Evolutionary conservation across 331 rosid genomes (phyloP).

Genomic region (Spiraea crenata): DNA sequence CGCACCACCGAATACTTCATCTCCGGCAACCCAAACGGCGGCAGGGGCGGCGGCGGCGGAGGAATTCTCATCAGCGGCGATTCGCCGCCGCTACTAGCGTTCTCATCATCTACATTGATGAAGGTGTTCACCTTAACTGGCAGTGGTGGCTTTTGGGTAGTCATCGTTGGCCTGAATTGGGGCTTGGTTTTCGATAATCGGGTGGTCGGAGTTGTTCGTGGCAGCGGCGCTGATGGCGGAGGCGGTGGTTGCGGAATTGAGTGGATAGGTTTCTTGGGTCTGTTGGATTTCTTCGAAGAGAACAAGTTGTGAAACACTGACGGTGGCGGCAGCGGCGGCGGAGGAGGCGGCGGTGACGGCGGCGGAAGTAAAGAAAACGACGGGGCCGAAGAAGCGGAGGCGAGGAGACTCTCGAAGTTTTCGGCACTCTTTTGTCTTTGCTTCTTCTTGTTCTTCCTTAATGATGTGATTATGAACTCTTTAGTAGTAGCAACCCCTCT

Average conservation of each 20-base stretch:
- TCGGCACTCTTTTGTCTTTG: constrained; percentile 65
- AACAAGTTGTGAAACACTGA: constrained; percentile 51
- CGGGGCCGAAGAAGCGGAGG: constrained; percentile 19
- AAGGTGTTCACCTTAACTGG: constrained; percentile 29
- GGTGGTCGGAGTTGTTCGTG: background rate
- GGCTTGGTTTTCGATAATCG: constrained; percentile 33
- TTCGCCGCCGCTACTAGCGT: constrained; percentile 36
- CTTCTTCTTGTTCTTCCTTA: constrained; percentile 60
- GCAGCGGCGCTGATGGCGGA: constrained; percentile 11
- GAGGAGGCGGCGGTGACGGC: constrained; percentile 30
- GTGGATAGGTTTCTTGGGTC: constrained; percentile 33
- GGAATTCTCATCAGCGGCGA: constrained; percentile 63
- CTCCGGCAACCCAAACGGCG: constrained; percentile 58
- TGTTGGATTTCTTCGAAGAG: constrained; percentile 50
- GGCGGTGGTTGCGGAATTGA: constrained; percentile 19
- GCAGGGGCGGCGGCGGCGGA: constrained; percentile 77
- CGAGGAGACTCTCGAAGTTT: constrained; percentile 42
- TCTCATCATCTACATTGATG: constrained; percentile 30
- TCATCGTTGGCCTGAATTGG: constrained; percentile 22
- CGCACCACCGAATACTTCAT: constrained; percentile 49
- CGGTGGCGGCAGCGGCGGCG: constrained; percentile 49
- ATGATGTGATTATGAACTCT: constrained; percentile 45
- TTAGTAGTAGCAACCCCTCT: constrained; percentile 49
- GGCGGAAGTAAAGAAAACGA: constrained; percentile 25
- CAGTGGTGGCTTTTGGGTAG: constrained; percentile 23